Base-by-base conservation (phyloP, 495 filamentous ascomycete genomes). In the Bacidia gigantensis region DNA sequence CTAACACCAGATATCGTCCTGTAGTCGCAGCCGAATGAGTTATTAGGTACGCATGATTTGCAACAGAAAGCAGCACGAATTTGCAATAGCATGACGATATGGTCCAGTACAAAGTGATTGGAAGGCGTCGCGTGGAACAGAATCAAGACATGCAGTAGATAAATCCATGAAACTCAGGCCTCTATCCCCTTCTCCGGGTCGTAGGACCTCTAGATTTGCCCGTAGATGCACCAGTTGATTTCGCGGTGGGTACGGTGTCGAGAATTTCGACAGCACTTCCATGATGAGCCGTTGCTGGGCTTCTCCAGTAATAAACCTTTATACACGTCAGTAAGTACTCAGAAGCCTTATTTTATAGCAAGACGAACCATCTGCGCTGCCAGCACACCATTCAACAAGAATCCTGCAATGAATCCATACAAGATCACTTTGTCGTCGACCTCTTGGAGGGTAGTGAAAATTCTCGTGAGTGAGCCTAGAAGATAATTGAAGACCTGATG, bases 371-470 rank as follows among this genome's bases (percentile, higher is more conserved):
- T 95, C 73, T 98, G 92, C 44, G 70, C 69, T 2, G 87, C 92
- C 52, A 97, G 70, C 51, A 98, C 75, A 55, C 82, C 68, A 69
- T 98, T 98, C 58, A 98, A 78, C 26, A 74, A 68, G 64, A 94
- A 95, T 21, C 85, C 93, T 1, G 86, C 87, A 43, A 96, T 65
- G 73, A 92, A 96, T 21, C 88, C 84, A 64, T 90, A 95, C 14
- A 98, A 77, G 58, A 98, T 96, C 51, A 97, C 72, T 65, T 86
- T 85, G 67, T 98, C 92, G 58, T 92, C 83, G 55, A 96, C 89
- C 72, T 98, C 92, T 61, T 95, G 87, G 46, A 97, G 67, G 2
- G 93, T 98, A 18, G 92, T 98, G 67, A 95, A 96, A 72, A 98
- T 93, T 60, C 92, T 82, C 11, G 87, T 84, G 38, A 95, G 79